phyloP scores from a whole-genome alignment of 1,284 basidiomycete species.

The Leccinum griseonigrum region DNA sequence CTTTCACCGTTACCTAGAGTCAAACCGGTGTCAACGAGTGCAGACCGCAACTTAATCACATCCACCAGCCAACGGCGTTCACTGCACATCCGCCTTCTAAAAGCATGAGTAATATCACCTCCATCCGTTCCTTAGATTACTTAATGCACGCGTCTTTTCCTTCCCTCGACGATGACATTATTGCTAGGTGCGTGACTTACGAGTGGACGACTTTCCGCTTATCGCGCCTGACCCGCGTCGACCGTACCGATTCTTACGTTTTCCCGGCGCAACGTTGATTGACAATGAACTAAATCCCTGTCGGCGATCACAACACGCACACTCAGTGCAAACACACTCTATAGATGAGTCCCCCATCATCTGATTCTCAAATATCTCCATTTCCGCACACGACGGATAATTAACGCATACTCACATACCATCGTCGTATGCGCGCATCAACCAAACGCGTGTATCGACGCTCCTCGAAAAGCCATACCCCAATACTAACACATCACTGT shows the following conservation, averaged over 20 bases:
- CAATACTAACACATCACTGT: background rate
- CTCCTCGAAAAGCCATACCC: background rate
- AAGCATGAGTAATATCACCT: constrained; percentile 9
- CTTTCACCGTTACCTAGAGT: constrained; percentile 3
- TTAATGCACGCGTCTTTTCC: background rate
- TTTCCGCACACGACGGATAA: constrained; percentile 8
- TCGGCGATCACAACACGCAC: constrained; percentile 25
- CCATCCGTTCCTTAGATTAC: background rate
- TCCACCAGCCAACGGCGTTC: background rate
- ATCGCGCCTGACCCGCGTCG: constrained; percentile 4
- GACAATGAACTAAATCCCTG: constrained; percentile 1
- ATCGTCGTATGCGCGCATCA: background rate
- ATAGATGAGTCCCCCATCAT: constrained; percentile 5
- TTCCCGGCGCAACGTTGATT: constrained; percentile 1
- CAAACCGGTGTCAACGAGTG: constrained; percentile 10
- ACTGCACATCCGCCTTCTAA: background rate
- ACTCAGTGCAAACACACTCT: constrained; percentile 1
- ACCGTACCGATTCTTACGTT: constrained; percentile 12
- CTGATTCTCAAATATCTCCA: constrained; percentile 5
- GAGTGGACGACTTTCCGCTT: background rate
- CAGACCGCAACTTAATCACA: constrained; percentile 16
- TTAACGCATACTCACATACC: constrained; percentile 1
- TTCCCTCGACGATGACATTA: background rate
- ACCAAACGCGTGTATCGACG: background rate
- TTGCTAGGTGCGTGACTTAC: background rate